Conservation (phyloP, 2,329 filamentous ascomycete genomes). For the Aspergillus sp. region DNA sequence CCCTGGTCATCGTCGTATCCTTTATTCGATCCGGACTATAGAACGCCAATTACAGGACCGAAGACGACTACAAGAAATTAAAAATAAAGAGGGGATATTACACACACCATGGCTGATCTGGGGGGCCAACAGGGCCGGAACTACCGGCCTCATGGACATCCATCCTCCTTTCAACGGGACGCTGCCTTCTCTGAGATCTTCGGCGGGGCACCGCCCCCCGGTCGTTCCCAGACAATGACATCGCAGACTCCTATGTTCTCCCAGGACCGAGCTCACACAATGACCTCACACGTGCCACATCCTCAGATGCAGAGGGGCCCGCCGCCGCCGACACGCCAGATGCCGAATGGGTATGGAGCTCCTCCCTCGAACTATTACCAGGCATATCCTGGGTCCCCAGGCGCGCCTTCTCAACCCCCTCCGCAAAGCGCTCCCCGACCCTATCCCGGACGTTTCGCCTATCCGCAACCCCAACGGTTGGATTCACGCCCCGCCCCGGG, state of each 20-base stretch:
- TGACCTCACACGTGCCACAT: constrained; percentile 57
- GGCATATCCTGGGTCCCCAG: constrained; percentile 34
- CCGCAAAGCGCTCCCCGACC: constrained; percentile 62
- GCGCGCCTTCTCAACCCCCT: constrained; percentile 48
- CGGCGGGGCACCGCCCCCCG: constrained; percentile 78
- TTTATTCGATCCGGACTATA: constrained; percentile 7
- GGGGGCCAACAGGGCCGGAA: constrained; percentile 61
- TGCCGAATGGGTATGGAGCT: constrained; percentile 45
- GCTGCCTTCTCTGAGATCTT: constrained; percentile 96
- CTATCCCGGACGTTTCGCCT: constrained; percentile 66
- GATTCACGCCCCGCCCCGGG: constrained; percentile 57
- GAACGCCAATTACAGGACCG: constrained; percentile 4
- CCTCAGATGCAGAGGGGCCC: constrained; percentile 45
- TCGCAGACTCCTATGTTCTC: constrained; percentile 66
- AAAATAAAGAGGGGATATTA: constrained; percentile 9
- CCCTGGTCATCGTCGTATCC: not conserved
- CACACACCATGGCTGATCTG: constrained; percentile 60
- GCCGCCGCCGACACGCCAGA: constrained; percentile 44
- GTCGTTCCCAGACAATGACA: constrained; percentile 93
- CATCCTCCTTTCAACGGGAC: constrained; percentile 71
- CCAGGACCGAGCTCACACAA: constrained; percentile 74
- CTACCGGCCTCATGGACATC: constrained; percentile 57
- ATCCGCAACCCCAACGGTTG: constrained; percentile 69
- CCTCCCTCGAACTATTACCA: constrained; percentile 40
- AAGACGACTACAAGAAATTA: not conserved